Percentiles rank a stretch among this genome's conserved stretches.
Conservation (phyloP, 2,329 filamentous ascomycete genomes). For the Neoscytalidium dimidiatum region DNA sequence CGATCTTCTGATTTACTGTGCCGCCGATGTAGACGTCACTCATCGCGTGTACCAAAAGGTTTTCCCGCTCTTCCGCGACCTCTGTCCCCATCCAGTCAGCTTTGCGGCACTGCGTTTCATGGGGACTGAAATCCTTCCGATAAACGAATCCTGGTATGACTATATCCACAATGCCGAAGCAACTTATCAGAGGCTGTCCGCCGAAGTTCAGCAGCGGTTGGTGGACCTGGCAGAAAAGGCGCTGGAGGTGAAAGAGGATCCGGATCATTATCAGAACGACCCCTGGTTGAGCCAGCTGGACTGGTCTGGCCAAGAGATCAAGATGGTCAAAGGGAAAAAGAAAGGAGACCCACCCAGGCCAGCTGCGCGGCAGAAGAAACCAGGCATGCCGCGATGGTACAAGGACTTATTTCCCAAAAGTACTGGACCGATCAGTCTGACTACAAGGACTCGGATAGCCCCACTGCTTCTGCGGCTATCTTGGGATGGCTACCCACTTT, state of each 20-base stretch:
- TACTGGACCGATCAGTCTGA: constrained; percentile 70
- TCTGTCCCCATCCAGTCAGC: constrained; percentile 94
- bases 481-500: constrained; percentile 86
- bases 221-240: constrained; percentile 75
- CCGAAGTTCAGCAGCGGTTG: constrained; percentile 76
- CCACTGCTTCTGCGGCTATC: constrained; percentile 79
- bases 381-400: constrained; percentile 95
- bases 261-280: constrained; percentile 72
- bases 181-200: constrained; percentile 75
- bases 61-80: constrained; percentile 83
- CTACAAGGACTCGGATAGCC: constrained; percentile 84
- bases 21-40: constrained; percentile 88
- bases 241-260: constrained; percentile 68
- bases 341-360: constrained; percentile 78
- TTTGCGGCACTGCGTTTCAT: constrained; percentile 92
- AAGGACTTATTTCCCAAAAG: constrained; percentile 80
- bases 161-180: constrained; percentile 84
- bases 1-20: constrained; percentile 88
- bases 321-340: constrained; percentile 88
- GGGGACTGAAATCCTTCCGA: constrained; percentile 89
- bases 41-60: constrained; percentile 94
- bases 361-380: constrained; percentile 83
- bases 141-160: constrained; percentile 82
- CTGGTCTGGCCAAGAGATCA: constrained; percentile 91
- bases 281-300: constrained; percentile 93